phyloP scores from a whole-genome alignment of 1,284 basidiomycete genomes.

The Apiotrichum domesticum region DNA sequence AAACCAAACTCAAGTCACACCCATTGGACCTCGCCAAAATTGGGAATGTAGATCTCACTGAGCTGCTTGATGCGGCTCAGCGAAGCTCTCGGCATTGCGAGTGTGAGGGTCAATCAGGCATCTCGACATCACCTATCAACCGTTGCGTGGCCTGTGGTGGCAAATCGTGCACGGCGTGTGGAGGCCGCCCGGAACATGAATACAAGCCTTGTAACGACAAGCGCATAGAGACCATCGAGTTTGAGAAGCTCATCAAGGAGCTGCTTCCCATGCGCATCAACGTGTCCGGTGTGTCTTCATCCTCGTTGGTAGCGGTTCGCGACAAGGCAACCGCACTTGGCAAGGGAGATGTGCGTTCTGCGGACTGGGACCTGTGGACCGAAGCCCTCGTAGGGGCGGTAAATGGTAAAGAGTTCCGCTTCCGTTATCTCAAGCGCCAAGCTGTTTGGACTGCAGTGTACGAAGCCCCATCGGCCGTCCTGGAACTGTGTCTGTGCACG shows the following conservation, averaged over 20 bases:
- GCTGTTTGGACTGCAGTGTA: constrained; percentile 80
- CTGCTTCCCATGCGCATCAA: constrained; percentile 79
- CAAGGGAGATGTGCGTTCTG: constrained; percentile 43
- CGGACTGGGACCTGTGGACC: constrained; percentile 62
- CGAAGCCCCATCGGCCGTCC: constrained; percentile 61
- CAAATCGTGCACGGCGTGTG: constrained; percentile 76
- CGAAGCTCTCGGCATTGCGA: constrained; percentile 72
- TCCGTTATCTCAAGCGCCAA: constrained; percentile 79
- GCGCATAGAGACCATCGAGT: constrained; percentile 60
- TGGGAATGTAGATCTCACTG: constrained; percentile 52
- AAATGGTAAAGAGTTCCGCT: constrained; percentile 61
- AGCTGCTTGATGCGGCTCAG: constrained; percentile 61
- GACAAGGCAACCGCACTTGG: constrained; percentile 5
- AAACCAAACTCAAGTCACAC: constrained; percentile 58
- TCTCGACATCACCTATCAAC: constrained; percentile 63
- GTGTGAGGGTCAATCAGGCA: constrained; percentile 79
- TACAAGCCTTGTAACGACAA: constrained; percentile 45
- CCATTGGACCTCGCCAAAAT: constrained; percentile 63
- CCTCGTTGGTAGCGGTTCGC: constrained; percentile 48
- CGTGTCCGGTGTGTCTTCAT: constrained; percentile 54
- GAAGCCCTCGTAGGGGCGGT: constrained; percentile 62
- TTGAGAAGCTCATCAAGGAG: constrained; percentile 69
- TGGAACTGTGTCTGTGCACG: constrained; percentile 72
- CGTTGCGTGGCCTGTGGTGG: constrained; percentile 70
- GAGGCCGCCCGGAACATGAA: constrained; percentile 82